These are phyloP conservation scores for Narthecium ossifragum DNA, from an alignment of 106 monocot species.

Conservation along the genomic window DNA sequence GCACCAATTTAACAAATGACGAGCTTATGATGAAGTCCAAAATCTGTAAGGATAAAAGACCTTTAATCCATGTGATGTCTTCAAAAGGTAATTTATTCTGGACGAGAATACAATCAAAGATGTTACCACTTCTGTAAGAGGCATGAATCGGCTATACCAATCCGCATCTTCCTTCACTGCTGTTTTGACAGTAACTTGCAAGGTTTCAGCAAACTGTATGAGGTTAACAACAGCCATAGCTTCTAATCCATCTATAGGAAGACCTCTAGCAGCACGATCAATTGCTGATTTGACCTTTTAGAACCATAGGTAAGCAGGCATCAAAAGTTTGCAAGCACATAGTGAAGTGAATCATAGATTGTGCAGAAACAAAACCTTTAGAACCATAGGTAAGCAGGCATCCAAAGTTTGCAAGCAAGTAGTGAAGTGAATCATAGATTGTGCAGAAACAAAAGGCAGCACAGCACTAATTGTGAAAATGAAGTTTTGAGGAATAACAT, in stretches of 20 bases:
- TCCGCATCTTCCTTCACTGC: conserved; percentile 56
- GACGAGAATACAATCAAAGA: no score
- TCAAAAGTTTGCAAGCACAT: not conserved
- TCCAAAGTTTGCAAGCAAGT: not conserved
- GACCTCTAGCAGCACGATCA: conserved; percentile 46
- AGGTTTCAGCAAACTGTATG: conserved; percentile 46
- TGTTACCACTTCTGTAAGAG: conserved; percentile 50
- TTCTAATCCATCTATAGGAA: conserved; percentile 46
- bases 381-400: not conserved
- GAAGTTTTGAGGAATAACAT: no score
- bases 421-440: no score
- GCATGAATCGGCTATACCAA: conserved; percentile 49
- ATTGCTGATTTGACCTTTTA: conserved; percentile 74
- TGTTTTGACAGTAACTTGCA: conserved; percentile 57
- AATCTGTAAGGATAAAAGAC: conserved; percentile 31
- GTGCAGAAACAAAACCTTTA: no score
- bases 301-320: not conserved
- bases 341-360: no score
- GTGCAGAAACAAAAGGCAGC: no score
- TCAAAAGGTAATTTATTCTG: no score
- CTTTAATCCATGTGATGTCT: no score
- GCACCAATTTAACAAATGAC: conserved; percentile 43
- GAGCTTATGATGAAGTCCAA: conserved; percentile 38
- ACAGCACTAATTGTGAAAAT: no score
- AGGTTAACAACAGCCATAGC: conserved; percentile 57